phyloP scores from a whole-genome alignment of 176 grass and related monocot genomes.

The Olyra latifolia region DNA sequence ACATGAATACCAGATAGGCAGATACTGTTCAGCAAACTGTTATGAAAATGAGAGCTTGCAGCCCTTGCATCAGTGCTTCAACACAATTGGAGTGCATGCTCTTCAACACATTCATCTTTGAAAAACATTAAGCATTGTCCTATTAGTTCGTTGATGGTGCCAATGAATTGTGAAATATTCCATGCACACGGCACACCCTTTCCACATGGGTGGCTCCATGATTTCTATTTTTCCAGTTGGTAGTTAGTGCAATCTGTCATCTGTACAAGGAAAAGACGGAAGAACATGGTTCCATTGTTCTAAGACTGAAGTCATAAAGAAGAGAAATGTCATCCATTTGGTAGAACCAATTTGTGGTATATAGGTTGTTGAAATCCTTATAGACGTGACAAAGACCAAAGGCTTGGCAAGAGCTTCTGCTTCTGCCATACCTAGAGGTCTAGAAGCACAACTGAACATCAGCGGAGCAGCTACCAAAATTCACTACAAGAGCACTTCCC shows the following conservation, averaged over 20 bases:
- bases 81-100: not conserved
- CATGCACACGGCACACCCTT: not conserved
- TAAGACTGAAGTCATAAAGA: constrained; percentile 8
- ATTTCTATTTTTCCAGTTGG: constrained; percentile 1
- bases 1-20: not conserved
- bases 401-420: not conserved
- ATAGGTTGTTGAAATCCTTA: not conserved
- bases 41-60: not conserved
- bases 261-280: constrained; percentile 19
- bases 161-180: not conserved
- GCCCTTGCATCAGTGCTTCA: not conserved
- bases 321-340: not conserved
- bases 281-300: not conserved
- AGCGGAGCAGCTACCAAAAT: constrained; percentile 62
- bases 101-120: not conserved
- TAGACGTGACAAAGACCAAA: not conserved
- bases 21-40: not conserved
- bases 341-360: not conserved
- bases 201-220: not conserved
- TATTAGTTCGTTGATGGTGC: not conserved
- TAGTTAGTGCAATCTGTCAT: constrained; percentile 14
- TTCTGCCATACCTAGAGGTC: constrained; percentile 8
- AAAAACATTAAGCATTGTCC: not conserved
- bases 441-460: constrained; percentile 20
- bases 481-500: constrained; percentile 72